A percentile compares a stretch with the other conserved stretches of the same genome.
Evolutionary conservation across 192 early-diverging fungal genomes (phyloP).

Genomic region (Diversispora epigaea): DNA sequence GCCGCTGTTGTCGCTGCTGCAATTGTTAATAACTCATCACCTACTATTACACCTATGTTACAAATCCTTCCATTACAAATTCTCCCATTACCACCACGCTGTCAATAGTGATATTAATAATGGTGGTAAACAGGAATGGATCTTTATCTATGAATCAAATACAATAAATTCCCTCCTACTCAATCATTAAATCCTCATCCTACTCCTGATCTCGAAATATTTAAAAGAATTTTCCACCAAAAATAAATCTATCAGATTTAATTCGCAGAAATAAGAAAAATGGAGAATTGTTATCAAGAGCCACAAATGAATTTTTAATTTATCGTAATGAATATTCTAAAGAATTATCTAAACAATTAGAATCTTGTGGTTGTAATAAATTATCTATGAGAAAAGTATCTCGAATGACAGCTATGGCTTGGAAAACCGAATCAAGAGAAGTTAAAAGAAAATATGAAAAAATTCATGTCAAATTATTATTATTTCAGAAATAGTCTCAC

Average conservation of each 20-base stretch:
- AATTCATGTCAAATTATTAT: slow-evolving; percentile 10
- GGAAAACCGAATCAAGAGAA: slow-evolving; percentile 25
- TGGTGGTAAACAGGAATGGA: slow-evolving; percentile 22
- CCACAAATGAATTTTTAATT: slow-evolving; percentile 28
- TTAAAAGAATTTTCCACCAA: slow-evolving; percentile 5
- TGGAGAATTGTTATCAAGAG: background rate
- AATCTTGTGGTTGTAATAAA: too few relatives aligned
- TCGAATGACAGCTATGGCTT: slow-evolving; percentile 8
- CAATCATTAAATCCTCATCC: background rate
- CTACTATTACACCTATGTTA: too few relatives aligned
- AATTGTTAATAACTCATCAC: too few relatives aligned
- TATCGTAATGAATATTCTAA: slow-evolving; percentile 30
- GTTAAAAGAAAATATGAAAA: slow-evolving; percentile 24
- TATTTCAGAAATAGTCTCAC: too few relatives aligned
- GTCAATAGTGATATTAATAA: too few relatives aligned
- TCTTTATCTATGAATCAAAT: slow-evolving; percentile 22
- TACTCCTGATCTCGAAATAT: background rate
- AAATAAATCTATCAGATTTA: slow-evolving; percentile 22
- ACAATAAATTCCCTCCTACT: slow-evolving; percentile 7
- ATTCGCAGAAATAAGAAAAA: slow-evolving; percentile 19
- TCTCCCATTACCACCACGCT: too few relatives aligned
- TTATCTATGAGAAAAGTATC: slow-evolving; percentile 24
- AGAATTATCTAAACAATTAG: slow-evolving; percentile 5
- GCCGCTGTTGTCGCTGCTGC: too few relatives aligned
- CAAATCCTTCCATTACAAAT: too few relatives aligned